Base-by-base conservation (phyloP, 2,329 filamentous ascomycete species). In the Verticillium albo-atrum region DNA sequence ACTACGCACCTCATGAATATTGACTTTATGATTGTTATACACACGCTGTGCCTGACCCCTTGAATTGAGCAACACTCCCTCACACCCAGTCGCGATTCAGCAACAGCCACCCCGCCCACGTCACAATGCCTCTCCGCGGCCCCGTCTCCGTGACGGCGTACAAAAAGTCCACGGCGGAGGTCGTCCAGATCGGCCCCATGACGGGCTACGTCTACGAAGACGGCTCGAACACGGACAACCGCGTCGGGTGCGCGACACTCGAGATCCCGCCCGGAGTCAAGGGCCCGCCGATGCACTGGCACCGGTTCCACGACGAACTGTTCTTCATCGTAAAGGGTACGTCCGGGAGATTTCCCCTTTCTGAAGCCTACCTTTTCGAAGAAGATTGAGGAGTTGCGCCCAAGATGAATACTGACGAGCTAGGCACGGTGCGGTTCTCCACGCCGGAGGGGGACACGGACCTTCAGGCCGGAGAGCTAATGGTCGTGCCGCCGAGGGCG, bases 271-370 rank as follows among this genome's bases (percentile, higher is more conserved):
- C 67, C 0, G 71, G 71, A 2, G 58, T 65, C 30, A 71, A 69
- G 7, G 72, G 72, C 2, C 72, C 72, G 30, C 72, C 71, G 15
- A 72, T 75, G 72, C 72, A 74, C 35, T 74, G 72, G 72, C 72
- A 74, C 58, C 68, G 72, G 5, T 73, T 74, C 47, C 72, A 74
- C 51, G 72, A 75, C 54, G 72, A 75, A 60, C 64, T 71, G 51
- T 75, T 74, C 62, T 65, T 74, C 54, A 66, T 74, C 3, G 71
- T 68, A n/a, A 50, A 50, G 20, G 42, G 42, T 50, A 20, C 23
- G 42, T 50, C n/a, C 12, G 14, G 28, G n/a, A n/a, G n/a, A n/a
- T n/a, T n/a, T n/a, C n/a, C n/a, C n/a, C n/a, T n/a, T n/a, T n/a
- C n/a, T n/a, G n/a, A n/a, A n/a, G n/a, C n/a, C n/a, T n/a, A n/a